A percentile compares a stretch with the other conserved stretches of the same genome.
phyloP scores from a whole-genome alignment of 192 early-diverging fungal species.

The Bifiguratus adelaidae region DNA sequence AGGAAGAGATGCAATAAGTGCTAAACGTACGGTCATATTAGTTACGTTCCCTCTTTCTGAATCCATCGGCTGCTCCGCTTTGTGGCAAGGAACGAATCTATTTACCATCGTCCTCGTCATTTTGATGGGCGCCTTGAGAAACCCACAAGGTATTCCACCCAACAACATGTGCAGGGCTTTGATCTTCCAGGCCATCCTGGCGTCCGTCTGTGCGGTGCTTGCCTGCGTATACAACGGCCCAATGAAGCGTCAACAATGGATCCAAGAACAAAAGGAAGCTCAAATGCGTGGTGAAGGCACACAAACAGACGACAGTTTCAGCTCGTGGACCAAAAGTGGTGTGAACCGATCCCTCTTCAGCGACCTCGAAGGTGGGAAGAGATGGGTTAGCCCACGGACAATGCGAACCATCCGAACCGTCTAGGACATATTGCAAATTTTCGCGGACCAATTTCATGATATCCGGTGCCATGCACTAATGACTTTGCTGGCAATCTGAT shows the following conservation, averaged over 20 bases:
- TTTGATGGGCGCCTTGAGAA: slow-evolving; percentile 16
- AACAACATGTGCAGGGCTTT: slow-evolving; percentile 15
- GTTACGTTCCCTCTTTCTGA: slow-evolving; percentile 18
- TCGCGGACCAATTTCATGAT: too few species aligned
- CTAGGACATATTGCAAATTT: too few species aligned
- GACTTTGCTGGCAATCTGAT: too few species aligned
- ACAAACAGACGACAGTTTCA: too few species aligned
- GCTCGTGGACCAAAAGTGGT: too few species aligned
- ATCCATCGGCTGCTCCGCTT: slow-evolving; percentile 10
- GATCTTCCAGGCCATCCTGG: slow-evolving; percentile 7
- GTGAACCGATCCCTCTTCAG: too few species aligned
- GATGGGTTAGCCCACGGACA: too few species aligned
- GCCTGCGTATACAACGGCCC: slow-evolving; percentile 10
- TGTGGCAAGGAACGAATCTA: slow-evolving; percentile 19
- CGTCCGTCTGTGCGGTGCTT: slow-evolving; percentile 4
- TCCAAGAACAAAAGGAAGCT: slow-evolving; percentile 1
- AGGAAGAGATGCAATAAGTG: background rate
- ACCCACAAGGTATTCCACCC: slow-evolving; percentile 3
- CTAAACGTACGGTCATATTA: background rate
- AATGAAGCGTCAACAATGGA: slow-evolving; percentile 8
- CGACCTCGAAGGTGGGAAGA: too few species aligned
- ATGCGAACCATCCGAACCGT: too few species aligned
- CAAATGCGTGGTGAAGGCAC: too few species aligned
- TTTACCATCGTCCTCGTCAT: slow-evolving; percentile 16
- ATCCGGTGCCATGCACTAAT: too few species aligned